Evolutionary conservation across 352 stramenopile genomes (phyloP), one percentile per base, ranked within the genome.

Genomic region (Pythium chondricola): DNA sequence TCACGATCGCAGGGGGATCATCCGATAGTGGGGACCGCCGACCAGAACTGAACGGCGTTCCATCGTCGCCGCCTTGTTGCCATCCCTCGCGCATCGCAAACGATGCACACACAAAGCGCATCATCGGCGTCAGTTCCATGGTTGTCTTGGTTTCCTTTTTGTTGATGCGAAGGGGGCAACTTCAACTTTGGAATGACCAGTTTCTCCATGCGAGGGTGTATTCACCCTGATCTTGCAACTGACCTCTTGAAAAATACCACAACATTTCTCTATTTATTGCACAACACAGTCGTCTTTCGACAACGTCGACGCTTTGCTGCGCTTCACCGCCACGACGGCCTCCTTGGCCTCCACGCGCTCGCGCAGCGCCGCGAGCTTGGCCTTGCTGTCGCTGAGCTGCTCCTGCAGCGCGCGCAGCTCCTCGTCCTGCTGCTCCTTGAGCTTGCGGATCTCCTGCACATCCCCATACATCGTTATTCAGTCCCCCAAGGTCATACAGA

Each of bases 391-490:
- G 24, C 66, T 69, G 29, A 86, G 27, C 6, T 88, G 54, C 17
- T 58, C 56, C 25, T 75, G 65, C n/a, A 90, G 48, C 13, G 44
- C 61, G 24, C 43, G 53, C 4, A 83, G 38, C 25, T 85, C 67
- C 6, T 77, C 57, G 42, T 88, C 78, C 48, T 88, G 75, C 42
- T 85, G 48, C 11, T 57, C 64, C 52, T 83, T 86, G 36, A 85
- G 42, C 3, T 56, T 46, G 20, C 69, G 73, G 13, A 90, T 86
- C 9, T 85, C 64, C 73, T 88, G 30, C 37, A 54, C 29, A 13
- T 60, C 37, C 39, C 17, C 45, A 54, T 32, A 53, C 20, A 24
- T 43, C 43, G 17, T 33, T 11, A 44, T 4, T 8, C 18, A 14
- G 3, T 35, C 20, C 21, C 5, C 4, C 10, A 2, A 27, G n/a